Base-by-base conservation (phyloP, 805 yeast species). In the Candida alai region DNA sequence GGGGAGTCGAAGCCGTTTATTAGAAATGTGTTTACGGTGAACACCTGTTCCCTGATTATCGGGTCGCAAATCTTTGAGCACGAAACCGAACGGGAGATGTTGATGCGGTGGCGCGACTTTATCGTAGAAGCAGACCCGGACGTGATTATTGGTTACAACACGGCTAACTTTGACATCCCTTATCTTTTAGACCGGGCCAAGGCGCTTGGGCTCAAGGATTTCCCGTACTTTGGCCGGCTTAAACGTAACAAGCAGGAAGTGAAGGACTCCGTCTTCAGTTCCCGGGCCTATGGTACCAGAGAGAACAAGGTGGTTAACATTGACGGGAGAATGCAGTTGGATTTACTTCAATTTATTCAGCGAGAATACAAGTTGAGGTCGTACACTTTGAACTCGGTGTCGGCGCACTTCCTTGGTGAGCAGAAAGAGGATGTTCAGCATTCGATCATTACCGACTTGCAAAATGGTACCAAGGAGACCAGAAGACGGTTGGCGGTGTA, bases 341-440 rank as follows among this genome's bases (percentile, higher is more conserved):
- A 93, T 67, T 65, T 93, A 54, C 71, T 93, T 24, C 97, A 90
- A 49, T 89, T 88, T 53, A 76, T 87, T 42, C 96, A 89, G 57
- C 78, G 98, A 56, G 99, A 93, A 55, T 88, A 87, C 61, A 94
- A 93, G 56, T 69, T 93, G 48, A 76, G 99, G 58, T 84, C 96
- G 2, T 93, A 93, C 60, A 89, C 98, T 0, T 69, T 93, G 58
- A 93, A 93, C 59, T 84, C 97, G 0, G 99, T 93, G 0, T 85
- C 96, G 4, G 94, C 97, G 0, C 87, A 87, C 50, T 93, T 94
- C 52, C 57, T 93, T 47, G 86, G 85, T 18, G 98, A 94, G 52
- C 98, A 93, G 50, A 93, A 93, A 51, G 99, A 93, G 62, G 99
- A 93, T 54, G 99, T 93, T 8, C 97, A 89, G 42, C 96, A 90